Base-by-base conservation (phyloP, 768 basidiomycete genomes). In the Mycena kentingensis region DNA sequence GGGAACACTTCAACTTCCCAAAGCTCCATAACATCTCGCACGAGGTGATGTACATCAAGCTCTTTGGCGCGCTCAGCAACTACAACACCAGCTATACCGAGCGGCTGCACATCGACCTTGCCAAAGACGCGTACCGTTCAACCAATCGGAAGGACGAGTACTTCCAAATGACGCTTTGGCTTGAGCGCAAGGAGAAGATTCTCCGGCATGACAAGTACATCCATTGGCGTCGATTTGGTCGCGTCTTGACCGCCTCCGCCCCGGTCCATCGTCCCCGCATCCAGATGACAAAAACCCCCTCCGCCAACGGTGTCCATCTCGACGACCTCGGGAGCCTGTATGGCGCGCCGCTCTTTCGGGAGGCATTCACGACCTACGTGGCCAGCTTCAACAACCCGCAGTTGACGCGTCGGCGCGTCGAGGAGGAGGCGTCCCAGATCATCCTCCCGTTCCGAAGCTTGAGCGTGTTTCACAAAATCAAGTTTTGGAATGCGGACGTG, bases 1-100 rank as follows among this genome's bases (percentile, higher is more conserved):
- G 65, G 1, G 25, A 51, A 1, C 37, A 72, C 34, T 75, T 77
- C 57, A 66, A 72, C 24, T 62, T 77, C 11, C 72, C 71, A 0
- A 77, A 76, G 39, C 48, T 73, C 3, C 72, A 74, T 47, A 63
- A 51, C 6, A 22, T 66, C 5, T 22, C 44, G 1, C 70, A 74
- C 38, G 73, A 73, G 47, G 28, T 41, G 0, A n/a, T 51, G 0
- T 39, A 44, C 0, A 72, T 76, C 16, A 49, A 63, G 32, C 31
- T 54, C 12, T 62, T 61, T 46, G 70, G 68, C 41, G 21, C 11
- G n/a, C 45, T 62, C 37, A 62, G 63, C 12, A 55, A 59, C 41
- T 43, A 24, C 22, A 43, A 43, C 26, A 43, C 41, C 22, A 18
- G 25, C 19, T 13, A 27, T 25, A 24, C 41, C 11, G 41, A 43